Evolutionary conservation across 2,329 filamentous ascomycete genomes (phyloP).

Genomic region (Camptophora hylomeconis): DNA sequence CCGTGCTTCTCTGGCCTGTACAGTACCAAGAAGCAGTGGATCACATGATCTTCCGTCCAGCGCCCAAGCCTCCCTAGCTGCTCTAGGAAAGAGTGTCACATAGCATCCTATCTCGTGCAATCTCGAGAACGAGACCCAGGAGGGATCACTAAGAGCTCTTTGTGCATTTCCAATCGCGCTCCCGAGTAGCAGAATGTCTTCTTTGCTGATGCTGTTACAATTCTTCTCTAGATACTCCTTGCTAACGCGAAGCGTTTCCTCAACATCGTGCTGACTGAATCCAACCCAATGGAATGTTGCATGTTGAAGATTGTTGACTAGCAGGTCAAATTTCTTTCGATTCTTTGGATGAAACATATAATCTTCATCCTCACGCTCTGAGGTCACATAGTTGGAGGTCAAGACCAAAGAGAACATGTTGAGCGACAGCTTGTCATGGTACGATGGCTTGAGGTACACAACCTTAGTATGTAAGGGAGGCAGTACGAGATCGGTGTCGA

Average conservation of each 20-base stretch:
- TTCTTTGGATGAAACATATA: conserved; percentile 80
- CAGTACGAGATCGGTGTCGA: conserved; percentile 49
- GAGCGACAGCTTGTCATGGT: conserved; percentile 68
- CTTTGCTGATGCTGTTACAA: conserved; percentile 42
- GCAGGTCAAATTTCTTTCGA: conserved; percentile 48
- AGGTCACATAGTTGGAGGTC: conserved; percentile 76
- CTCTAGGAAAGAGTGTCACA: conserved; percentile 52
- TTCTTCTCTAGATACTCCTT: conserved; percentile 53
- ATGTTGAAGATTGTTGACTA: conserved; percentile 69
- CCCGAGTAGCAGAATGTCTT: conserved; percentile 49
- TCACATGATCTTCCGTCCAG: conserved; percentile 37
- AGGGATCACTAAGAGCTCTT: conserved; percentile 42
- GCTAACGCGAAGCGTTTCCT: conserved; percentile 51
- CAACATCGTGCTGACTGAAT: conserved; percentile 48
- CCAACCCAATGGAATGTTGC: conserved; percentile 80
- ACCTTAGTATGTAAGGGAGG: conserved; percentile 61
- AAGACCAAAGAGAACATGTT: conserved; percentile 79
- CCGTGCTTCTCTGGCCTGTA: conserved; percentile 44
- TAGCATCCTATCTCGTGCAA: conserved; percentile 70
- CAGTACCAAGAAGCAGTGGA: conserved; percentile 44
- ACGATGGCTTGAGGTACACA: conserved; percentile 65
- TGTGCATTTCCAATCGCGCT: conserved; percentile 56
- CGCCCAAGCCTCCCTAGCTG: conserved; percentile 52
- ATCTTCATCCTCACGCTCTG: conserved; percentile 68
- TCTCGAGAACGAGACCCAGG: conserved; percentile 54